Evolutionary conservation across 2,329 filamentous ascomycete species (phyloP), one percentile per base, ranked within the genome.

Genomic region (Neophaeococcomyces aloes): DNA sequence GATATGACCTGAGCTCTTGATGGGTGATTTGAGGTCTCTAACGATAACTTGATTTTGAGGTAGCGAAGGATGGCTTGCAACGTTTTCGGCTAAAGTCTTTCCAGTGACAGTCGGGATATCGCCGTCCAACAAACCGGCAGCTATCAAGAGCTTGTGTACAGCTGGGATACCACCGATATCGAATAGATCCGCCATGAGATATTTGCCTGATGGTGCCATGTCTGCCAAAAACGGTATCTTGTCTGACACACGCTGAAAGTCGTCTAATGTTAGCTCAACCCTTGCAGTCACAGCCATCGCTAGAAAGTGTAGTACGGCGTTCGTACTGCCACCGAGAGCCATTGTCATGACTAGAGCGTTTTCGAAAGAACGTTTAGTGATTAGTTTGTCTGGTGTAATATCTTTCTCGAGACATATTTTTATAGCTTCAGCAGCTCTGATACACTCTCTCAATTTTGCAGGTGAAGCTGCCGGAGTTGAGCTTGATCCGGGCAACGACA

Each of bases 291-390:
- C 81, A 31, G 87, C 87, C 81, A 94, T 94, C 54, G 87, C 87
- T 37, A 94, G 76, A 59, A 93, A 81, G 62, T 94, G 87, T 43
- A 94, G 72, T 2, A 94, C 84, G 27, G 83, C 84, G 61, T 94
- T 94, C 44, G 87, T 94, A 39, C 80, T 86, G 42, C 87, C 87
- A 42, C 87, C 87, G n/a, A 94, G 72, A 2, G 85, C 81, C 84
- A 93, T 94, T 61, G 86, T 91, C 62, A 94, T 78, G 1, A 89
- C 83, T 15, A 94, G 71, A 1, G 87, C 87, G 59, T 94, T 94
- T 61, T 94, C 85, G 48, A 94, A 89, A 0, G 84, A 78, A 1
- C 74, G 74, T 51, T 83, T 84, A 3, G 84, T 93, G 54, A 94
- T 69, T 25, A 94, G 74, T 56, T 91, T 82, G 15, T 80, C 75